phyloP scores from a whole-genome alignment of 208 protist species.

The Naegleria gruberi region DNA sequence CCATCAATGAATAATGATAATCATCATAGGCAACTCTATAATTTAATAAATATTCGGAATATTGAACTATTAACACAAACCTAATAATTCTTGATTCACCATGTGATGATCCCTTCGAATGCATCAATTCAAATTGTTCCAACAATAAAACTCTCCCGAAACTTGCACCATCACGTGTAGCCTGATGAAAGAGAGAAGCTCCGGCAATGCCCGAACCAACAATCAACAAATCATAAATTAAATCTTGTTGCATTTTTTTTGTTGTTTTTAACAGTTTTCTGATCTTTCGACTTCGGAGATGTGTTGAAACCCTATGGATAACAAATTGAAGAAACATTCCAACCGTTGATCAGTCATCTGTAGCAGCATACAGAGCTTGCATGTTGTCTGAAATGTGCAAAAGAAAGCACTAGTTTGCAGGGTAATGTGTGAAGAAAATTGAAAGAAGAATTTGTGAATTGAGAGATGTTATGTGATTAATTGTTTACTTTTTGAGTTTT shows the following conservation, averaged over 20 bases:
- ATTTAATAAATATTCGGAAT: not conserved
- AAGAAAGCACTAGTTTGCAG: no score
- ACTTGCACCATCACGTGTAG: not conserved
- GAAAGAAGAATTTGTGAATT: no score
- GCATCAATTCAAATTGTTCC: not conserved
- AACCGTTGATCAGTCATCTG: no score
- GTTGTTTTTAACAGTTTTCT: no score
- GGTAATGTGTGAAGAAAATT: no score
- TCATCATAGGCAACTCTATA: not conserved
- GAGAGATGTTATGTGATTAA: not conserved
- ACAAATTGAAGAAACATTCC: no score
- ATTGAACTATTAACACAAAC: not conserved
- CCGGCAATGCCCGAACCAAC: not conserved
- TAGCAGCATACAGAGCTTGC: no score
- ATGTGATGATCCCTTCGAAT: not conserved
- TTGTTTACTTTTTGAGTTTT: not conserved
- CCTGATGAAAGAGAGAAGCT: not conserved
- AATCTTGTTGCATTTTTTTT: not conserved
- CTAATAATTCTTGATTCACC: slow-evolving; percentile 4
- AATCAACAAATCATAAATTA: not conserved
- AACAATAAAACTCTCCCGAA: not conserved
- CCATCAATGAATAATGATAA: not conserved
- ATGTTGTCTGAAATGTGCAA: no score
- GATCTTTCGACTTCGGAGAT: no score
- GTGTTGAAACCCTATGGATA: no score